These are phyloP conservation scores for Pseudocercospora macadamiae DNA, from an alignment of 2,329 filamentous ascomycete species.

Conservation along the genomic window DNA sequence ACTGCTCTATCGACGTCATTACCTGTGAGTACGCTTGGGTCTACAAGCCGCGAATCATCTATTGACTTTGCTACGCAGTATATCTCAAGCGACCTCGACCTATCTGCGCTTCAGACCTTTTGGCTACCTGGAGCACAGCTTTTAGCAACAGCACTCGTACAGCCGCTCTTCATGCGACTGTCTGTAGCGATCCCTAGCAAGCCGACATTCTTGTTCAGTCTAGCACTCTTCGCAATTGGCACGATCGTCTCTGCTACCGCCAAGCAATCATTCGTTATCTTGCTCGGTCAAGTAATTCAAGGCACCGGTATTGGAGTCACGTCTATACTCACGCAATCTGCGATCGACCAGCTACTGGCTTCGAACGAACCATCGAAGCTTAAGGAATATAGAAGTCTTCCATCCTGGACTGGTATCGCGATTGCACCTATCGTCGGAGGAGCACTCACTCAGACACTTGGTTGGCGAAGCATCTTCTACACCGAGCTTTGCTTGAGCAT, in stretches of 20 bases:
- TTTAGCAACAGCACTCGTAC: slow-evolving; percentile 44
- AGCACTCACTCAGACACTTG: too few species aligned
- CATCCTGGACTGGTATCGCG: too few species aligned
- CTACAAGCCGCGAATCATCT: neutral
- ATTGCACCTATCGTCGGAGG: too few species aligned
- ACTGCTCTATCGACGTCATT: slow-evolving; percentile 18
- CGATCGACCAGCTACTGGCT: too few species aligned
- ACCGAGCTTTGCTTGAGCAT: too few species aligned
- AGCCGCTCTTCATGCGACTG: slow-evolving; percentile 45
- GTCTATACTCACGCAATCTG: too few species aligned
- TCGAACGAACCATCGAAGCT: too few species aligned
- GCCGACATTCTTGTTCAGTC: slow-evolving; percentile 40
- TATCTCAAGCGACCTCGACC: slow-evolving; percentile 12
- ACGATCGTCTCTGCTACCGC: slow-evolving; percentile 38
- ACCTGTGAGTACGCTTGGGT: slow-evolving; percentile 11
- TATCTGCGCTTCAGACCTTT: slow-evolving; percentile 31
- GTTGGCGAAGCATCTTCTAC: too few species aligned
- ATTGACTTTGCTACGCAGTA: slow-evolving; percentile 7
- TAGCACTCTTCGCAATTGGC: slow-evolving; percentile 43
- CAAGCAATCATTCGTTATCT: neutral
- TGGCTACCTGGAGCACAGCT: slow-evolving; percentile 47
- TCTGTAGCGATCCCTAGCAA: slow-evolving; percentile 47
- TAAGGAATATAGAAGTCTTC: too few species aligned
- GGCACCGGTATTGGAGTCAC: neutral
- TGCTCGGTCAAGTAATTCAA: neutral